Percentiles rank a stretch among this genome's conserved stretches.
These are phyloP conservation scores for Paracoccidioides lutzii DNA, from an alignment of 2,329 filamentous ascomycete genomes.

Conservation along the genomic window DNA sequence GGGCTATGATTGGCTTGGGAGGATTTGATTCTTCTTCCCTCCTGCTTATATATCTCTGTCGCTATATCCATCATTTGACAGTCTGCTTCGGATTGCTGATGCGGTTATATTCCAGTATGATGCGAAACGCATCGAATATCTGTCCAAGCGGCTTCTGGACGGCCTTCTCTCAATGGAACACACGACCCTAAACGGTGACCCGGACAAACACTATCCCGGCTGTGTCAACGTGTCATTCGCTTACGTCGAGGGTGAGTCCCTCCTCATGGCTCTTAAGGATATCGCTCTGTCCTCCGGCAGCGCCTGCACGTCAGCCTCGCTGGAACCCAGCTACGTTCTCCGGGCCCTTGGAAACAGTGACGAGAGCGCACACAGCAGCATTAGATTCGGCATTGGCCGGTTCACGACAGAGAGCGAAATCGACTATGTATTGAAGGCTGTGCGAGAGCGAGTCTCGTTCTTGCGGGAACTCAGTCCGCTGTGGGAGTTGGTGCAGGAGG, in stretches of 20 bases:
- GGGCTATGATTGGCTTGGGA: conserved; percentile 44
- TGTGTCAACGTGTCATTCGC: conserved; percentile 98
- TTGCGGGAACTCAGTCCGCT: conserved; percentile 86
- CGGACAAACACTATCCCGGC: conserved; percentile 74
- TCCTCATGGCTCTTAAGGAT: conserved; percentile 96
- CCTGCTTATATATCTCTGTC: neutral
- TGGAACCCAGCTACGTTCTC: conserved; percentile 93
- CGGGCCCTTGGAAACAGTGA: conserved; percentile 91
- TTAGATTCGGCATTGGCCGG: conserved; percentile 90
- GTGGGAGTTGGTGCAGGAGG: conserved; percentile 97
- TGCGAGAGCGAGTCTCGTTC: conserved; percentile 80
- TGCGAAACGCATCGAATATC: conserved; percentile 62
- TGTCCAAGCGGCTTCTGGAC: conserved; percentile 72
- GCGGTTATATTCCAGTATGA: conserved; percentile 58
- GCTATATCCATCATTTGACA: conserved; percentile 4
- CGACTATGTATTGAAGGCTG: conserved; percentile 92
- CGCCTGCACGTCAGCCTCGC: conserved; percentile 89
- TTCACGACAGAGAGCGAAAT: conserved; percentile 95
- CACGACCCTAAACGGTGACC: conserved; percentile 79
- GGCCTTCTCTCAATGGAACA: conserved; percentile 84
- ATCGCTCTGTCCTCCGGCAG: conserved; percentile 94
- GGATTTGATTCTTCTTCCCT: neutral
- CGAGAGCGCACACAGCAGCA: conserved; percentile 94
- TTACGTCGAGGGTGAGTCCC: conserved; percentile 94
- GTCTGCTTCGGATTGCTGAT: conserved; percentile 13